These are phyloP conservation scores for Endocarpon pusillum DNA, from an alignment of 495 filamentous ascomycete genomes.

Conservation along the genomic window DNA sequence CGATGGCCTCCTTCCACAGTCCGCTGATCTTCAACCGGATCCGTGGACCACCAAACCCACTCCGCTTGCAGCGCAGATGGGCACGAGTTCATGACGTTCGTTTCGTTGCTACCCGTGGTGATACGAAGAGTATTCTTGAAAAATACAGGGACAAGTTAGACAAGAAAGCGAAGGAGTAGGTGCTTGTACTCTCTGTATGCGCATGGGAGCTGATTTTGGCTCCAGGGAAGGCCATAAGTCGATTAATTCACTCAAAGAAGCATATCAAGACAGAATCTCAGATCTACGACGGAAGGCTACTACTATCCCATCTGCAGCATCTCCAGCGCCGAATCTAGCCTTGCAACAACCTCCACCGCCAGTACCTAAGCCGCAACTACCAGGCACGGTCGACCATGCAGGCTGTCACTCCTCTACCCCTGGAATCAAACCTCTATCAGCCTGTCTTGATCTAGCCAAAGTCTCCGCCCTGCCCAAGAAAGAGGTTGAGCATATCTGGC, in stretches of 20 bases:
- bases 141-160: constrained; percentile 80
- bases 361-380: constrained; percentile 16
- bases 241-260: constrained; percentile 60
- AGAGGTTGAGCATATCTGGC: constrained; percentile 81
- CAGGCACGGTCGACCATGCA: constrained; percentile 15
- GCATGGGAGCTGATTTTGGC: constrained; percentile 1
- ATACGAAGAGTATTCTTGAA: constrained; percentile 48
- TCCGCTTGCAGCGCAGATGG: constrained; percentile 76
- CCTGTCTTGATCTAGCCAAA: constrained; percentile 72
- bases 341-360: constrained; percentile 16
- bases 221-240: constrained; percentile 53
- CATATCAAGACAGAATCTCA: constrained; percentile 68
- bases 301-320: constrained; percentile 34
- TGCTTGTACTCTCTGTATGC: constrained; percentile 5
- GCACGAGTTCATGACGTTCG: constrained; percentile 86
- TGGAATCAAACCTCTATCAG: constrained; percentile 63
- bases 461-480: constrained; percentile 50
- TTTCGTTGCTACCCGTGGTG: constrained; percentile 55
- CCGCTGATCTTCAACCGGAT: too few relatives aligned
- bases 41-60: too few relatives aligned
- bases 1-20: too few relatives aligned
- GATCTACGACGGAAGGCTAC: constrained; percentile 41
- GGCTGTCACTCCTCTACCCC: too few relatives aligned
- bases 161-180: constrained; percentile 60
- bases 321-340: constrained; percentile 7